These are phyloP conservation scores for Tribonema minus DNA, from an alignment of 108 stramenopile genomes.

Conservation along the genomic window DNA sequence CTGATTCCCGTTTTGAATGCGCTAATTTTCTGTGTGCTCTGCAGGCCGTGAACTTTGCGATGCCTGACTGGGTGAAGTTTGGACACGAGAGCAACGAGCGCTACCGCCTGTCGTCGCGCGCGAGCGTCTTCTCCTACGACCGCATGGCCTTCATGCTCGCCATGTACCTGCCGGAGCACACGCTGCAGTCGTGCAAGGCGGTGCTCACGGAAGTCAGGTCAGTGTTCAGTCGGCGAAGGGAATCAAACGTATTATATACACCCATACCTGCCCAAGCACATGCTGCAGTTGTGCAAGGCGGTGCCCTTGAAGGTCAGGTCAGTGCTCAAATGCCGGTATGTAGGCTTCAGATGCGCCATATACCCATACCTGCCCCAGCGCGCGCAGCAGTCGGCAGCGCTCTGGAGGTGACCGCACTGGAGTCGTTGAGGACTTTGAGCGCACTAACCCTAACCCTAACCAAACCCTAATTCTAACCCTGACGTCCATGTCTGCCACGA, in stretches of 20 bases:
- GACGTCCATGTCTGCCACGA: no score
- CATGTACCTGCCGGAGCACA: constrained; percentile 65
- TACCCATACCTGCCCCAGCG: no score
- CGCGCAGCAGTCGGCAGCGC: no score
- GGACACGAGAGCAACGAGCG: constrained; percentile 82
- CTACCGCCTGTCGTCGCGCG: constrained; percentile 76
- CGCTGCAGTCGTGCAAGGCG: constrained; percentile 67
- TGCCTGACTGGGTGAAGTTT: constrained; percentile 80
- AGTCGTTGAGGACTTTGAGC: no score
- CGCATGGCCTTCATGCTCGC: constrained; percentile 81
- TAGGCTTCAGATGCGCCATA: neutral
- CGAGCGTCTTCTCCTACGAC: constrained; percentile 84
- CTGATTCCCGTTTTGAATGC: no score
- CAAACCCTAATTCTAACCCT: no score
- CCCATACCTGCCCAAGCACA: constrained; percentile 58
- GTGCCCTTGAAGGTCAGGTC: neutral
- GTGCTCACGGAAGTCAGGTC: no score
- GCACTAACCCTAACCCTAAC: no score
- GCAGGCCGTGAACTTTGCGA: constrained; percentile 56
- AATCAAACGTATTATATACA: no score
- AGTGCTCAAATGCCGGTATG: neutral
- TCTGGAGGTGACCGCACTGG: no score
- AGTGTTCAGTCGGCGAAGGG: no score
- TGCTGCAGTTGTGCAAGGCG: constrained; percentile 17
- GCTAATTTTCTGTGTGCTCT: no score